Conservation (phyloP, 2,329 filamentous ascomycete species). For the Westerdykella sp. region DNA sequence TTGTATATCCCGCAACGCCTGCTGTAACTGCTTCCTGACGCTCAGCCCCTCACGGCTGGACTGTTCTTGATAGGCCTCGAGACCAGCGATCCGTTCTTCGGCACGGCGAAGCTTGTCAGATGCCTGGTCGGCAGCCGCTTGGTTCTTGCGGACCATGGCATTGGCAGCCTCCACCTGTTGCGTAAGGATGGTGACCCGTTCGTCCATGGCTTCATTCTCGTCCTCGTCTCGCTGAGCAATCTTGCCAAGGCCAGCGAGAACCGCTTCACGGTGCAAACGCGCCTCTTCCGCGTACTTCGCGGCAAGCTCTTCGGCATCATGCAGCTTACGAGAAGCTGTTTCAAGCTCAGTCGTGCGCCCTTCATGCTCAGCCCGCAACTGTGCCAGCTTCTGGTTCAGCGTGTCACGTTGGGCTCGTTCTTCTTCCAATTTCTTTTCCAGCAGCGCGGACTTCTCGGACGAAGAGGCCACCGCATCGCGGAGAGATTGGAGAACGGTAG, state of each 20-base stretch:
- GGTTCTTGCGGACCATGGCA: conserved; percentile 76
- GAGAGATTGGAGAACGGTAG: conserved; percentile 65
- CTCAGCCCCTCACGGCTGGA: conserved; percentile 86
- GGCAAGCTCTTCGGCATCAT: conserved; percentile 80
- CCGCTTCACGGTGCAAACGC: conserved; percentile 72
- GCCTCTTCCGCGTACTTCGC: conserved; percentile 86
- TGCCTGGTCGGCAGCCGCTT: conserved; percentile 77
- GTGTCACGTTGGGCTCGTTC: conserved; percentile 70
- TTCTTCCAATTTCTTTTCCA: conserved; percentile 78
- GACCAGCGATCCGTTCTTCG: conserved; percentile 91
- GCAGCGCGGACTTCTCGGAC: conserved; percentile 63
- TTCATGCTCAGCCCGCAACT: conserved; percentile 78
- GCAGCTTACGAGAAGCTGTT: conserved; percentile 63
- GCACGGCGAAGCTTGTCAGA: conserved; percentile 85
- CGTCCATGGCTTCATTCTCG: conserved; percentile 49
- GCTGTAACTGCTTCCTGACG: conserved; percentile 84
- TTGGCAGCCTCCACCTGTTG: conserved; percentile 74
- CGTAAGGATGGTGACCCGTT: conserved; percentile 68
- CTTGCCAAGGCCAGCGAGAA: conserved; percentile 76
- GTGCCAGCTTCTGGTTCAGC: conserved; percentile 68
- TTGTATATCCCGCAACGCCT: conserved; percentile 75
- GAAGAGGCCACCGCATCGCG: conserved; percentile 74
- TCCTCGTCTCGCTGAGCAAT: conserved; percentile 53
- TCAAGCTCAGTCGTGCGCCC: conserved; percentile 72
- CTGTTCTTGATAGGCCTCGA: conserved; percentile 97